Conservation (phyloP, 345 rosid genomes). For the Microcos paniculata region DNA sequence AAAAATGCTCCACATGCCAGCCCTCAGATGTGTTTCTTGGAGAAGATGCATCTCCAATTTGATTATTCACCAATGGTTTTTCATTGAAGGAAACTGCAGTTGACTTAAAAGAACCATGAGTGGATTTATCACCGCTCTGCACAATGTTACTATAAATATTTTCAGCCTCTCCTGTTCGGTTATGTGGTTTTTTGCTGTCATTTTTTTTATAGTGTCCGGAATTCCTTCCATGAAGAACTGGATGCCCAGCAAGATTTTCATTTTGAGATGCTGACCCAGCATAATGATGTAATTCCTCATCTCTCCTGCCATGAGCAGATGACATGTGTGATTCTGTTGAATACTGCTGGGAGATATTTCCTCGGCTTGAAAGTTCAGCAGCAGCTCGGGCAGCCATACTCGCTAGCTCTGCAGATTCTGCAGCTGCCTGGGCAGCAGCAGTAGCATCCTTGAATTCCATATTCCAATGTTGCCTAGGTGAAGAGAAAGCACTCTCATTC, state of each 20-base stretch:
- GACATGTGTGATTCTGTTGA: conserved; percentile 35
- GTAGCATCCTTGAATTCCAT: conserved; percentile 85
- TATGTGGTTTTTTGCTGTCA: conserved; percentile 25
- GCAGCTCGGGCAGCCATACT: conserved; percentile 96
- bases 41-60: conserved; percentile 40
- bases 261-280: conserved; percentile 30
- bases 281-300: not conserved
- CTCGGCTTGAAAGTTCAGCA: conserved; percentile 82
- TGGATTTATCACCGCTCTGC: conserved; percentile 22
- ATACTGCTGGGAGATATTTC: conserved; percentile 37
- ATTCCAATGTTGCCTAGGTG: conserved; percentile 47
- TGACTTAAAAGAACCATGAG: conserved; percentile 29
- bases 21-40: conserved; percentile 39
- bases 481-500: conserved; percentile 29
- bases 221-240: conserved; percentile 24
- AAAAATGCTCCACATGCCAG: conserved; percentile 25
- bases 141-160: conserved; percentile 23
- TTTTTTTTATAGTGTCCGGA: conserved; percentile 22
- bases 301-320: conserved; percentile 31
- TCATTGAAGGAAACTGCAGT: conserved; percentile 28
- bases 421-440: conserved; percentile 90
- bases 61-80: conserved; percentile 17
- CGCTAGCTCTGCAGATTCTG: conserved; percentile 96
- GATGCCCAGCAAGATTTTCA: conserved; percentile 25
- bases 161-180: conserved; percentile 24